Evolutionary conservation across 345 rosid genomes (phyloP), one percentile per base, ranked within the genome.

Genomic region (Noccaea bulbosa): DNA sequence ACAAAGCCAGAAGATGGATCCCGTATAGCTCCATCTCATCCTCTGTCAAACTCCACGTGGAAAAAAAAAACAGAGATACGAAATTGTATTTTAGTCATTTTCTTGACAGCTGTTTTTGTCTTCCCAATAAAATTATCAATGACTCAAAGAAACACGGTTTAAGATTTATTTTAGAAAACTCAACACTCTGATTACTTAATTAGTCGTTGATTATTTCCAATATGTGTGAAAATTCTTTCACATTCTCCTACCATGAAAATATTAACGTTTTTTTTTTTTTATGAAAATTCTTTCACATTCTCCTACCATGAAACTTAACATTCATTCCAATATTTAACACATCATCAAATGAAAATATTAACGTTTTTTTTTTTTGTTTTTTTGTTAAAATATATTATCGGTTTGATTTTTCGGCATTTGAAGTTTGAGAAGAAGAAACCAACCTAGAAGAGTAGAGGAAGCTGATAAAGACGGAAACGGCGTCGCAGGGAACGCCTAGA

Each of bases 401-500:
- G 48, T 54, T 54, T 41, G 33, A 67, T 17, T 41, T 41, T 65
- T 14, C 17, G 0, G 16, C 53, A 45, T 45, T n/a, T 17, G 20
- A 17, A 17, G 20, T 17, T 17, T 0, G 20, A 17, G 20, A 17
- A 17, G 20, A 17, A 17, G 20, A 17, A 71, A 56, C 78, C 24
- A 65, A 92, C 98, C 97, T 83, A 54, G 81, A 81, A 20, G 93
- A 73, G 78, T 84, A 93, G 62, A 90, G 77, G 74, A 82, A 88
- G 52, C 76, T 78, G 57, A 90, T 48, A 16, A 93, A 93, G 6
- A 86, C 79, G 0, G 83, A 79, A 60, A 93, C 98, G 65, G 98
- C 97, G 48, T 78, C 84, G 83, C 84, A 80, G 0, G 97, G 96
- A 35, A 93, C 98, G 27, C 98, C 97, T 30, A 84, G 81, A 74